These are phyloP conservation scores for Fusarium falciforme DNA, from an alignment of 2,329 filamentous ascomycete genomes.

Conservation along the genomic window DNA sequence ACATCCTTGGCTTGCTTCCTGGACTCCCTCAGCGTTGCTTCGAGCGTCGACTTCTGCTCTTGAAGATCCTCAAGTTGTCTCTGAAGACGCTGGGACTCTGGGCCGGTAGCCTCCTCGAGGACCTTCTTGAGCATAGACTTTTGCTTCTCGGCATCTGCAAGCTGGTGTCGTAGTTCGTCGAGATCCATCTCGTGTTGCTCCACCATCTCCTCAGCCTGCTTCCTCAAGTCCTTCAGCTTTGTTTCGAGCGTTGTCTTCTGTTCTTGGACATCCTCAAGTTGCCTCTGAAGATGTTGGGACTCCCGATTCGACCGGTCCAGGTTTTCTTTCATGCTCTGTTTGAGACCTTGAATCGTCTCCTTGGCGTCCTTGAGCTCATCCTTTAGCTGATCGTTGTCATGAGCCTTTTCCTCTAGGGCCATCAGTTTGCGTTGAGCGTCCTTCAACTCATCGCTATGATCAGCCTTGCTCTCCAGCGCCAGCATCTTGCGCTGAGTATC, in stretches of 20 bases:
- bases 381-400: background rate
- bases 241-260: background rate
- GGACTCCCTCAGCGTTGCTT: background rate
- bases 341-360: conserved; percentile 49
- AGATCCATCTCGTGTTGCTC: background rate
- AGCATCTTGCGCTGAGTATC: conserved; percentile 39
- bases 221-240: background rate
- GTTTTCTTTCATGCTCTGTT: conserved; percentile 70
- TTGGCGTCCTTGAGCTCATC: background rate
- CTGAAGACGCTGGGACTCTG: conserved; percentile 62
- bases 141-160: background rate
- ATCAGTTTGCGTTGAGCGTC: background rate
- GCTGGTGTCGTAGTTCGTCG: background rate
- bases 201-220: background rate
- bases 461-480: background rate
- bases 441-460: background rate
- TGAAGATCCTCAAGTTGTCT: conserved; percentile 63
- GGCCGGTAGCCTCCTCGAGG: background rate
- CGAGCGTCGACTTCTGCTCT: background rate
- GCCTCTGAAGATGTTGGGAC: conserved; percentile 62
- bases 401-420: background rate
- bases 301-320: conserved; percentile 65
- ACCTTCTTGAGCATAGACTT: background rate
- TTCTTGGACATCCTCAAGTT: conserved; percentile 60
- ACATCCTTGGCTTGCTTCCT: background rate